Base-by-base conservation (phyloP, 345 rosid species). In the Linum tenue region DNA sequence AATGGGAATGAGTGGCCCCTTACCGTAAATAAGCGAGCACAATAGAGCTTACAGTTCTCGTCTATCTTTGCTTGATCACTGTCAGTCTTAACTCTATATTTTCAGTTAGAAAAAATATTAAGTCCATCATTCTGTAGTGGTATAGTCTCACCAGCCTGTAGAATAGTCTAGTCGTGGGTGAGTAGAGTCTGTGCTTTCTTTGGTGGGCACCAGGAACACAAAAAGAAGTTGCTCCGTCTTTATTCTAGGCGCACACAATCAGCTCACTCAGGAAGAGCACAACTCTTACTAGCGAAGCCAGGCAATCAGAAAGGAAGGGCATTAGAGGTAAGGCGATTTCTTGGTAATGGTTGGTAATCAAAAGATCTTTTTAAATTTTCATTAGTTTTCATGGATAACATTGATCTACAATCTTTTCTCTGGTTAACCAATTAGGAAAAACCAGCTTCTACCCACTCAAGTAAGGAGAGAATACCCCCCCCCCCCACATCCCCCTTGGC, bases 261-360 rank as follows among this genome's bases (percentile, higher is more conserved):
- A 48, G 14, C 14, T 48, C 53, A 14, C 53, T 48, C 53, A 14
- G 53, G 53, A 48, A 48, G 53, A 48, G 53, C 53, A 48, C 14
- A 48, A 48, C 53, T 48, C 7, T 48, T 6, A 48, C 7, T 6
- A 6, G 53, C 53, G 1, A 48, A 48, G 53, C 53, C 1, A 48
- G 53, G 53, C 53, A 1, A 48, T 48, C 53, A 48, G 53, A 48
- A 48, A 48, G 53, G 53, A 48, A 48, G 7, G 53, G 53, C 53
- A 48, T 48, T 48, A 9, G 14, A 11, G 9, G 9, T 9, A 51
- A 51, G 56, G 9, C 56, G 10, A 51, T 51, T 51, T 11, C 56
- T 51, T 51, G 56, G 56, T 51, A 51, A 51, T 51, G 56, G 56
- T 51, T 9, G 56, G 56, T 51, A 51, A 51, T 51, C 56, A 11